A percentile compares a stretch with the other conserved stretches of the same genome.
These are phyloP conservation scores for Cryomyces antarcticus DNA, from an alignment of 495 filamentous ascomycete species.

Conservation along the genomic window DNA sequence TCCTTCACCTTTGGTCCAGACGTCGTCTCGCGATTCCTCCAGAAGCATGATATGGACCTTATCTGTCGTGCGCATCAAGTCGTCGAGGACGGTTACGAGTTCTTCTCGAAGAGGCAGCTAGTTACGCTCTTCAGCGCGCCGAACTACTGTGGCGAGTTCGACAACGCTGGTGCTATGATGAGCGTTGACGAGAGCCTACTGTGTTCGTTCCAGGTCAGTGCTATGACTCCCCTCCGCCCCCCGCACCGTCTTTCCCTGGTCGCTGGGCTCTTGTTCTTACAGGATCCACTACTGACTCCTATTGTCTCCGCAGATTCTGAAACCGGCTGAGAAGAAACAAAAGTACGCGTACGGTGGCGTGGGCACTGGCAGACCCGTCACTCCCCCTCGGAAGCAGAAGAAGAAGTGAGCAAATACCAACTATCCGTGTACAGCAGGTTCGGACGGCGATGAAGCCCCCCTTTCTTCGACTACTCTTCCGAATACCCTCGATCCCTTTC, in stretches of 20 bases:
- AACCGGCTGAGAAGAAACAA: constrained; percentile 99
- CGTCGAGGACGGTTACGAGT: constrained; percentile 97
- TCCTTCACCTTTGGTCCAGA: constrained; percentile 99
- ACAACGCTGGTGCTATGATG: constrained; percentile 99
- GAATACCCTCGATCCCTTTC: too few relatives aligned
- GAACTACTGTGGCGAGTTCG: constrained; percentile 98
- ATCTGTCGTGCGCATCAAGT: constrained; percentile 99
- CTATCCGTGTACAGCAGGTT: constrained; percentile 72
- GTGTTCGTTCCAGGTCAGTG: constrained; percentile 92
- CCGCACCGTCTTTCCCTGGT: not conserved
- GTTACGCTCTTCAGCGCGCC: constrained; percentile 96
- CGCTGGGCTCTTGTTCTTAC: not conserved
- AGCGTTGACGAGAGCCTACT: constrained; percentile 97
- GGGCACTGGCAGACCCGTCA: constrained; percentile 68
- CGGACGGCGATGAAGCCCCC: constrained; percentile 61
- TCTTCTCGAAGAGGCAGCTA: constrained; percentile 95
- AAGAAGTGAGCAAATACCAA: constrained; percentile 68
- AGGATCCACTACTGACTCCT: constrained; percentile 1
- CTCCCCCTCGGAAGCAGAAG: constrained; percentile 80
- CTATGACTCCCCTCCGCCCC: not conserved
- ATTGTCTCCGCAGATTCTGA: constrained; percentile 53
- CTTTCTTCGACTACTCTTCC: too few relatives aligned
- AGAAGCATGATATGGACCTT: constrained; percentile 99
- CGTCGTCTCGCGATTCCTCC: constrained; percentile 91
- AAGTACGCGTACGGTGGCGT: constrained; percentile 95